Percentiles rank a stretch among this genome's conserved stretches.
phyloP scores from a whole-genome alignment of 495 filamentous ascomycete species.

The Echria macrotheca region DNA sequence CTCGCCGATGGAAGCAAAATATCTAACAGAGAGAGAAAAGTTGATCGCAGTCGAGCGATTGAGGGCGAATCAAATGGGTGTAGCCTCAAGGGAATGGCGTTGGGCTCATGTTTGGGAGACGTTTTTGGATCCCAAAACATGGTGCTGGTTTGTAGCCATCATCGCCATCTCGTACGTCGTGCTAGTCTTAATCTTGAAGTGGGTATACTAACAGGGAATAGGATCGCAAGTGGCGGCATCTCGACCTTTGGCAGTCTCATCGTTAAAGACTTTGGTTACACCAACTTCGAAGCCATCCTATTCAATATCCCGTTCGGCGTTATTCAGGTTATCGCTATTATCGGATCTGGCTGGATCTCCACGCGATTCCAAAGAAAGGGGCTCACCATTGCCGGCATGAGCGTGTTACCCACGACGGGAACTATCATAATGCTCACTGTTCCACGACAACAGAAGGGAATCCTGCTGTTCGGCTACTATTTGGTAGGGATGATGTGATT shows the following conservation, averaged over 20 bases:
- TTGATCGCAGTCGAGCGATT: slow-evolving; percentile 54
- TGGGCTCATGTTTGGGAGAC: slow-evolving; percentile 53
- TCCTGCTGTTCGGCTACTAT: slow-evolving; percentile 37
- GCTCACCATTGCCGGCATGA: slow-evolving; percentile 49
- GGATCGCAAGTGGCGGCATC: slow-evolving; percentile 47
- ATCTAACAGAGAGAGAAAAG: slow-evolving; percentile 54
- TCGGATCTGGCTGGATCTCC: slow-evolving; percentile 43
- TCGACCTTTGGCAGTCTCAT: slow-evolving; percentile 61
- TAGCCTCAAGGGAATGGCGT: slow-evolving; percentile 37
- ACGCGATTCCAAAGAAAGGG: slow-evolving; percentile 49
- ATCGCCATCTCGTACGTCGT: slow-evolving; percentile 35
- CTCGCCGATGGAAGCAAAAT: slow-evolving; percentile 55
- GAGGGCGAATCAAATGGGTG: slow-evolving; percentile 43
- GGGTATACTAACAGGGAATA: slow-evolving; percentile 2
- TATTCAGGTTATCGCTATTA: slow-evolving; percentile 41
- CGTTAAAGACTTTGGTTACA: slow-evolving; percentile 55
- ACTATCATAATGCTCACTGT: slow-evolving; percentile 48
- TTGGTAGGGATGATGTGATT: slow-evolving; percentile 21
- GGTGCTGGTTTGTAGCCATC: slow-evolving; percentile 61
- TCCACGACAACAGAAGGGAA: slow-evolving; percentile 40
- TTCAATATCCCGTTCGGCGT: slow-evolving; percentile 62
- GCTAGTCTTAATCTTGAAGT: not conserved
- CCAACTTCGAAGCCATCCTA: slow-evolving; percentile 54
- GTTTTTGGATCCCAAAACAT: slow-evolving; percentile 58
- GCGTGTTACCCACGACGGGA: slow-evolving; percentile 52